These are phyloP conservation scores for Luffa acutangula DNA, from an alignment of 306 rosid genomes.

Conservation along the genomic window DNA sequence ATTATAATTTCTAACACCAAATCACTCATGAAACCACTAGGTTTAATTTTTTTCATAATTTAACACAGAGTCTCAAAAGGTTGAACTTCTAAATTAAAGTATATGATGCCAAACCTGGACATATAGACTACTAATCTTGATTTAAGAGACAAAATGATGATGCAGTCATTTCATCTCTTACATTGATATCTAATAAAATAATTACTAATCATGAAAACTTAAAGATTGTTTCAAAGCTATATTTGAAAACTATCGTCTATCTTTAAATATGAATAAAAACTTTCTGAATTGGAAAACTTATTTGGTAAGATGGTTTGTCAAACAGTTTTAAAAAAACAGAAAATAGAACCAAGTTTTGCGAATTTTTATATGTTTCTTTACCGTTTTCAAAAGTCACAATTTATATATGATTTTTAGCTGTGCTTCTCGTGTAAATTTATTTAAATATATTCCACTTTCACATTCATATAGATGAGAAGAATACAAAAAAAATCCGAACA, in stretches of 20 bases:
- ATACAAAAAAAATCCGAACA: background rate
- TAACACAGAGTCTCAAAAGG: background rate
- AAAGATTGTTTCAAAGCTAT: background rate
- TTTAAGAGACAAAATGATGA: constrained; percentile 1
- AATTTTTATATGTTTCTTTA: background rate
- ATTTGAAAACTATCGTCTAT: background rate
- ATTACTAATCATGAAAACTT: constrained; percentile 8
- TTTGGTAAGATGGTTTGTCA: background rate
- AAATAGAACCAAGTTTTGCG: background rate
- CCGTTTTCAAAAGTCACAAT: background rate
- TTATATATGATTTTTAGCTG: background rate
- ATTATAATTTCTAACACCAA: background rate
- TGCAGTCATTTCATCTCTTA: background rate
- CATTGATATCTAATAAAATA: constrained; percentile 1
- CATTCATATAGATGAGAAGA: background rate
- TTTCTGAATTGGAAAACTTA: background rate
- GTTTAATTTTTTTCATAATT: background rate
- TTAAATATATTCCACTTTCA: background rate
- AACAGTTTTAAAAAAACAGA: background rate
- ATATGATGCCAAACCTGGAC: background rate
- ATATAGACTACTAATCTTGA: background rate
- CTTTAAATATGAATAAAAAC: background rate
- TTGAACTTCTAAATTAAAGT: background rate
- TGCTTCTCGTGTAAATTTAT: background rate
- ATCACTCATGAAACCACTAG: background rate